Evolutionary conservation across 805 yeast species (phyloP), one percentile per base, ranked within the genome.

Genomic region (Saccharomyces cerevisiae): DNA sequence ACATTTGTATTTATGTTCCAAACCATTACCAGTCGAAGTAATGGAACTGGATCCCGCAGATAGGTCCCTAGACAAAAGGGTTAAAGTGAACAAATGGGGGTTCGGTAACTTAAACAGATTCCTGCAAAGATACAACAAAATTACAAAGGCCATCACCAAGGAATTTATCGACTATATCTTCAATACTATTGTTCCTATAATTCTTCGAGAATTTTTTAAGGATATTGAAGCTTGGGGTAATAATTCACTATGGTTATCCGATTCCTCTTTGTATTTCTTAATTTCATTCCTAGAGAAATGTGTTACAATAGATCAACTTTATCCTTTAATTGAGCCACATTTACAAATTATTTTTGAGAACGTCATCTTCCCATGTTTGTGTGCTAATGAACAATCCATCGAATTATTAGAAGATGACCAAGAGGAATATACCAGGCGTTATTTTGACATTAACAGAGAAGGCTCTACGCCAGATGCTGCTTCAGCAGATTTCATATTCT

Each of bases 81-180:
- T 75, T 66, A 92, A 83, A 70, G 82, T 81, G 63, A 91, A 77
- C 73, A 94, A 94, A 69, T 92, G 99, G 98, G 83, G 92, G 4
- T 83, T 83, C 60, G 89, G 87, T 43, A 89, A 89, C 66, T 67
- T 91, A 51, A 79, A 79, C 61, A 79, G 92, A 60, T 73, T 90
- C 21, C 84, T 87, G 62, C 77, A 79, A 52, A 79, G 88, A 60
- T 90, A 82, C 66, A 55, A 66, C n/a, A 64, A 68, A 82, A 80
- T 51, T 65, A 83, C 57, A 58, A 71, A 74, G 70, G 53, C 58
- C 30, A 65, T 61, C 68, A 62, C 61, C 59, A 78, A 77, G 22
- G 80, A 76, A 14, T 89, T 87, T 66, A 76, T 82, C 28, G 69
- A 72, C 2, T 71, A 79, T 60, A 87, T 85, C 62, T 72, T 76